Evolutionary conservation across 2,329 filamentous ascomycete genomes (phyloP).

Genomic region (Rhynchosporium agropyri): DNA sequence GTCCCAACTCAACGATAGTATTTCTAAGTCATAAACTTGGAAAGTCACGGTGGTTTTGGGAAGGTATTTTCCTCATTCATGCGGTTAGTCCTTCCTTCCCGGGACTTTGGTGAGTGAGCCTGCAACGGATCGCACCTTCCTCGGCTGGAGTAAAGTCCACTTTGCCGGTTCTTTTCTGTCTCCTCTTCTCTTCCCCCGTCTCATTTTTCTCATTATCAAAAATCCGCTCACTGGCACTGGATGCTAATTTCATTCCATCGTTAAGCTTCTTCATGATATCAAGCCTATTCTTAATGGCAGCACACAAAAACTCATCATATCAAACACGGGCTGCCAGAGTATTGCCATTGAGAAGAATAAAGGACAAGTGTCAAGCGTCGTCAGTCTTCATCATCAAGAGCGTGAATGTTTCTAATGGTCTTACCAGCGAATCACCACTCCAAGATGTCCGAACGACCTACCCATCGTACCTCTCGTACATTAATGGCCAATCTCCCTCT

Average conservation of each 20-base stretch:
- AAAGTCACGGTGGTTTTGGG: too few relatives aligned
- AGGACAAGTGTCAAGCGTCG: background rate
- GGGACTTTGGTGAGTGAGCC: background rate
- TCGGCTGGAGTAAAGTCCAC: background rate
- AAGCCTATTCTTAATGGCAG: slow-evolving; percentile 12
- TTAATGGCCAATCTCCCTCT: background rate
- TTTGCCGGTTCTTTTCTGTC: background rate
- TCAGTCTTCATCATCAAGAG: background rate
- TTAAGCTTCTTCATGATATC: slow-evolving; percentile 21
- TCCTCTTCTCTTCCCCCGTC: background rate
- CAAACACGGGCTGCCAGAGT: background rate
- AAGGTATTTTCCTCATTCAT: background rate
- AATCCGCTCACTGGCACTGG: slow-evolving; percentile 8
- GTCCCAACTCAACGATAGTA: background rate
- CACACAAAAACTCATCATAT: slow-evolving; percentile 4
- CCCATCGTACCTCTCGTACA: background rate
- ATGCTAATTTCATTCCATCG: slow-evolving; percentile 21
- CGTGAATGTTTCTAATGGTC: background rate
- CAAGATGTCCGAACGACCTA: background rate
- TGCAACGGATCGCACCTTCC: background rate
- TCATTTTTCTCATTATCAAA: slow-evolving; percentile 5
- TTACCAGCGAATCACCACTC: background rate
- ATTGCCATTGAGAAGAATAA: background rate
- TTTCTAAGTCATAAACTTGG: background rate
- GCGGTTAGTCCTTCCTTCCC: background rate